Evolutionary conservation across 805 yeast genomes (phyloP), one percentile per base, ranked within the genome.

Genomic region (Lipomyces chichibuensis): DNA sequence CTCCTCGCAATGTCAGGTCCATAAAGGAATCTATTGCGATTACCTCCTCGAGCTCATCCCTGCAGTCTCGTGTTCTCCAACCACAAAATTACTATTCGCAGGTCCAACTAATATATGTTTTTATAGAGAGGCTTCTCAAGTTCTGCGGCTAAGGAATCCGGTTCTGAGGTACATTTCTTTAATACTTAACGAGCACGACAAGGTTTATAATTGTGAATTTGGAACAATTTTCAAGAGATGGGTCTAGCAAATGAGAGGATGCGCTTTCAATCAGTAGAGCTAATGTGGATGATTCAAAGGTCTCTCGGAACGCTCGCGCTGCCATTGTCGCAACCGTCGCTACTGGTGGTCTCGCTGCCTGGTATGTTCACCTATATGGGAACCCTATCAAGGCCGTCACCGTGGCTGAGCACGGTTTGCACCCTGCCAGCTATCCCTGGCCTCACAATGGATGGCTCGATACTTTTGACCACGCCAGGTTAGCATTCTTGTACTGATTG

Each of bases 321-420:
- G 71, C 71, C 35, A 78, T 77, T 64, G 76, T 83, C 72, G 80
- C 81, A 46, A 82, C 87, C 66, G 88, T 87, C 73, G 91, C 90
- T 68, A 84, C 87, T 61, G 84, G 91, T 66, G 97, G 96, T 73
- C 82, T 90, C 70, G 85, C 91, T 66, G 92, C 96, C 58, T 89
- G 95, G 66, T 90, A 89, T 79, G 82, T 89, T 77, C 92, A 92
- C 82, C 87, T 90, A 76, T 97, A 92, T 79, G 84, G 92, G 37
- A 85, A 88, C 80, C 88, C 92, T 71, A 97, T 97, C 66, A 87
- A 86, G 76, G 73, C 73, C 46, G 65, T 65, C 62, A 93, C 99
- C 65, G 96, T 95, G 73, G 97, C 98, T 74, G 99, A 95, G 83
- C 98, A 95, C 82, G 99, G 99, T 74, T 86, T 95, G 78, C 99